These are phyloP conservation scores for Beauveria bassiana DNA, from an alignment of 2,329 filamentous ascomycete genomes.

Conservation along the genomic window DNA sequence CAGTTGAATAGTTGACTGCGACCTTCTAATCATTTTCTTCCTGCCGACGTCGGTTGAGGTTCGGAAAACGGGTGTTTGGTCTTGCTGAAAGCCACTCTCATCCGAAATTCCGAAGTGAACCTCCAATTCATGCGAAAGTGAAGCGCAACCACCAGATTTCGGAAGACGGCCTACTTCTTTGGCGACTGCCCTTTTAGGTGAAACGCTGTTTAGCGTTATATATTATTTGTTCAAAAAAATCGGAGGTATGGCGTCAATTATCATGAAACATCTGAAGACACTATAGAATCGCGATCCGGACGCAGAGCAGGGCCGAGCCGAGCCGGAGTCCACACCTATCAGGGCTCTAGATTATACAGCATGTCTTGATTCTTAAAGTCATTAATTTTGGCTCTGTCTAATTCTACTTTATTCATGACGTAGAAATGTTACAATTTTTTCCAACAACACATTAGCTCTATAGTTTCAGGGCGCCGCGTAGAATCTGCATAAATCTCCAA, in stretches of 20 bases:
- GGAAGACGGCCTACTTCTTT: not conserved
- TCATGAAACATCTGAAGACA: too few species aligned
- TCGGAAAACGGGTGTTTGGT: not conserved
- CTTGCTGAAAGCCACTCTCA: not conserved
- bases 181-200: too few species aligned
- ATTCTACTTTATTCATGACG: not conserved
- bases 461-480: conserved; percentile 26
- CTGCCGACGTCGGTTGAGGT: not conserved
- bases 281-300: not conserved
- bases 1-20: too few species aligned
- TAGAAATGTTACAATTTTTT: not conserved
- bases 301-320: not conserved
- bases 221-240: not conserved
- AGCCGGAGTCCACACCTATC: too few species aligned
- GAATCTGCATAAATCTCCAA: conserved; percentile 37
- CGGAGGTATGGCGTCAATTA: not conserved
- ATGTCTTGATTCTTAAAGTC: not conserved
- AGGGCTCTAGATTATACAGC: not conserved
- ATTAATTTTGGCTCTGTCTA: not conserved
- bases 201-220: not conserved
- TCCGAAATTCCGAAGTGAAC: conserved; percentile 6
- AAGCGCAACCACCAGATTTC: not conserved
- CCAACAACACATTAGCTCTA: conserved; percentile 2
- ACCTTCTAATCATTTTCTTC: too few species aligned
- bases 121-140: not conserved